Conservation (phyloP, 805 yeast species). For the Starmerella vitae region DNA sequence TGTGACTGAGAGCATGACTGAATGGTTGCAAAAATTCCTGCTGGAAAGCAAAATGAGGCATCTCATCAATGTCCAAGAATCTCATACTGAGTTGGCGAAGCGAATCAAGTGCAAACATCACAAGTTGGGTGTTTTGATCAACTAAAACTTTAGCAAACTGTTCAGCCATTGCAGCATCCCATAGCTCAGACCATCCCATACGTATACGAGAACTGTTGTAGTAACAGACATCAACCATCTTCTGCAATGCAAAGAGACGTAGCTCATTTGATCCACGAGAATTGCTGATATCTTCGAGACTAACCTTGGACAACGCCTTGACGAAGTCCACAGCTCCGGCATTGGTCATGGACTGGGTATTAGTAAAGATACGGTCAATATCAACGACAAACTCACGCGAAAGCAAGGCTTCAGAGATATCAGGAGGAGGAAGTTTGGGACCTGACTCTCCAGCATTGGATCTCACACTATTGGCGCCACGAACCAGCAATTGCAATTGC, state of each 20-base stretch:
- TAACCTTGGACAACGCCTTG: slow-evolving; percentile 70
- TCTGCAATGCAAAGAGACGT: slow-evolving; percentile 81
- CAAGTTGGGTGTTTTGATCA: slow-evolving; percentile 59
- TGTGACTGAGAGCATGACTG: slow-evolving; percentile 59
- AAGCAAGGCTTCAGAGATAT: slow-evolving; percentile 26
- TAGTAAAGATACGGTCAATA: slow-evolving; percentile 76
- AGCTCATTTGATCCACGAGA: slow-evolving; percentile 74
- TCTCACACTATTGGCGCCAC: slow-evolving; percentile 60
- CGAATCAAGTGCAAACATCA: slow-evolving; percentile 85
- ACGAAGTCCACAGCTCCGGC: slow-evolving; percentile 80
- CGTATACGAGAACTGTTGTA: slow-evolving; percentile 94
- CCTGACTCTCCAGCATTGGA: slow-evolving; percentile 57
- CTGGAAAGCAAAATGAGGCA: slow-evolving; percentile 91
- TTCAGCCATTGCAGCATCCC: slow-evolving; percentile 78
- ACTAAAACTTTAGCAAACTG: slow-evolving; percentile 79
- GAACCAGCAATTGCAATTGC: slow-evolving; percentile 52
- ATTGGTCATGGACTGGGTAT: slow-evolving; percentile 66
- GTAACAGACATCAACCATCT: slow-evolving; percentile 93
- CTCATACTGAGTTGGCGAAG: slow-evolving; percentile 84
- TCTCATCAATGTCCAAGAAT: slow-evolving; percentile 84
- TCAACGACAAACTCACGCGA: slow-evolving; percentile 32
- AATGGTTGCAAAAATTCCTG: slow-evolving; percentile 87
- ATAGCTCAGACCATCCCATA: slow-evolving; percentile 89
- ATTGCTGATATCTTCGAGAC: slow-evolving; percentile 80
- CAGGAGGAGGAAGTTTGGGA: slow-evolving; percentile 28